Evolutionary conservation across 352 stramenopile genomes (phyloP).

Genomic region (Elongisporangium anandrum): DNA sequence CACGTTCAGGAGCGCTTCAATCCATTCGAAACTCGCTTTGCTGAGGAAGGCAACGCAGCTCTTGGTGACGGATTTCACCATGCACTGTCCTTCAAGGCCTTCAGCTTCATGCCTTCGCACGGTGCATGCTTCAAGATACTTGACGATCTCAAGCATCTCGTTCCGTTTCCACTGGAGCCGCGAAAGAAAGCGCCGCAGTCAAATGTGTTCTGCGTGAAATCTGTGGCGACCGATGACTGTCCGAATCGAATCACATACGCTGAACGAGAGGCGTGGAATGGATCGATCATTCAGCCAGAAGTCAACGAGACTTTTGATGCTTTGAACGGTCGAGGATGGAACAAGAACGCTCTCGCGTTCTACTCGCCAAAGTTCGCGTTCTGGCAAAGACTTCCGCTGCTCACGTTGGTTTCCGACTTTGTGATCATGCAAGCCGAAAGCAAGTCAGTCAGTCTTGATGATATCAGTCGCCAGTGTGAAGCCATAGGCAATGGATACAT

Average conservation of each 20-base stretch:
- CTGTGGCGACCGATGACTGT: slow-evolving; percentile 22
- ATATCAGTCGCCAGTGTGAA: slow-evolving; percentile 21
- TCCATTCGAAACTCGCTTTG: slow-evolving; percentile 26
- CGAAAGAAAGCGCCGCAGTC: slow-evolving; percentile 2
- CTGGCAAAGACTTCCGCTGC: slow-evolving; percentile 21
- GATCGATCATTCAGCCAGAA: slow-evolving; percentile 29
- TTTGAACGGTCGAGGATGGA: slow-evolving; percentile 25
- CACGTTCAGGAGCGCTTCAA: slow-evolving; percentile 26
- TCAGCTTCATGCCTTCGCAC: slow-evolving; percentile 26
- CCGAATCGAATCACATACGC: slow-evolving; percentile 24
- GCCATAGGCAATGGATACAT: slow-evolving; percentile 19
- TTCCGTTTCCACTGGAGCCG: slow-evolving; percentile 4
- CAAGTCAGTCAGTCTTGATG: slow-evolving; percentile 20
- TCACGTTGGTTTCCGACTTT: slow-evolving; percentile 32
- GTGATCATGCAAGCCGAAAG: slow-evolving; percentile 22
- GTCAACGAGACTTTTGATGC: slow-evolving; percentile 17
- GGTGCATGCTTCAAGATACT: slow-evolving; percentile 23
- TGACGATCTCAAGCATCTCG: slow-evolving; percentile 8
- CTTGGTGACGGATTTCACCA: slow-evolving; percentile 10
- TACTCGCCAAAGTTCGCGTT: slow-evolving; percentile 15
- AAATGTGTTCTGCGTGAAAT: slow-evolving; percentile 31
- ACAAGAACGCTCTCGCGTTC: slow-evolving; percentile 10
- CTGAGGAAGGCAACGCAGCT: slow-evolving; percentile 7
- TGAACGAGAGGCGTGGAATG: slow-evolving; percentile 12
- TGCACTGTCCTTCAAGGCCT: slow-evolving; percentile 31